Evolutionary conservation across 2,329 filamentous ascomycete genomes (phyloP).

Genomic region (Apiospora kogelbergensis): DNA sequence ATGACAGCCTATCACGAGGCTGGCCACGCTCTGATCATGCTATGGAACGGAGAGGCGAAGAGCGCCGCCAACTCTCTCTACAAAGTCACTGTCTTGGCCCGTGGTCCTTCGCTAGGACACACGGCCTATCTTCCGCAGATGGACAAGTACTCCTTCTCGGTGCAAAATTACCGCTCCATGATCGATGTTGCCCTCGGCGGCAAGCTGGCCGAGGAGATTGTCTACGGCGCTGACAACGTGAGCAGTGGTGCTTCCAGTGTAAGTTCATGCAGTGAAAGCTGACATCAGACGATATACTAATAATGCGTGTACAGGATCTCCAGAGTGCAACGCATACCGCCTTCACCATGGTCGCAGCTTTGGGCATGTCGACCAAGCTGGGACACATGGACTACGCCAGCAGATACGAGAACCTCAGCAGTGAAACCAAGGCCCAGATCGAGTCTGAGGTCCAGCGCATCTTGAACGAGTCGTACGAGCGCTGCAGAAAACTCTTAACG

Average conservation of each 20-base stretch:
- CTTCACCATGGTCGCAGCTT: conserved; percentile 83
- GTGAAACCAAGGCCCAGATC: conserved; percentile 82
- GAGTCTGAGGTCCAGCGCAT: conserved; percentile 85
- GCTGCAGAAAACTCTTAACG: conserved; percentile 70
- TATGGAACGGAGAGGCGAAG: conserved; percentile 60
- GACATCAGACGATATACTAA: conserved; percentile 26
- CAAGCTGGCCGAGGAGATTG: conserved; percentile 86
- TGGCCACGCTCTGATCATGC: conserved; percentile 86
- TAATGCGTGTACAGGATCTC: conserved; percentile 64
- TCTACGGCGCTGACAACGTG: conserved; percentile 88
- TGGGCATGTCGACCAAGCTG: conserved; percentile 85
- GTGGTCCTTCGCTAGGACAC: conserved; percentile 81
- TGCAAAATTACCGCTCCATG: conserved; percentile 75
- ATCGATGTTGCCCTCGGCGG: conserved; percentile 84
- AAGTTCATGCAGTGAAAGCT: conserved; percentile 35
- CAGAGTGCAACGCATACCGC: conserved; percentile 78
- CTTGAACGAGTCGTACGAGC: conserved; percentile 76
- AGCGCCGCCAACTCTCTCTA: conserved; percentile 77
- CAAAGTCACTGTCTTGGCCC: conserved; percentile 95
- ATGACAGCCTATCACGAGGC: conserved; percentile 97
- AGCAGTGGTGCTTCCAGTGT: conserved; percentile 83
- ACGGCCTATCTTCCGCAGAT: conserved; percentile 88
- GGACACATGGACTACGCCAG: conserved; percentile 87
- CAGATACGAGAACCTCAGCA: conserved; percentile 79
- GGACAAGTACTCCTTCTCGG: conserved; percentile 88